Evolutionary conservation across 257 asterid species (phyloP), one percentile per base, ranked within the genome.

Genomic region (Anisodus acutangulus): DNA sequence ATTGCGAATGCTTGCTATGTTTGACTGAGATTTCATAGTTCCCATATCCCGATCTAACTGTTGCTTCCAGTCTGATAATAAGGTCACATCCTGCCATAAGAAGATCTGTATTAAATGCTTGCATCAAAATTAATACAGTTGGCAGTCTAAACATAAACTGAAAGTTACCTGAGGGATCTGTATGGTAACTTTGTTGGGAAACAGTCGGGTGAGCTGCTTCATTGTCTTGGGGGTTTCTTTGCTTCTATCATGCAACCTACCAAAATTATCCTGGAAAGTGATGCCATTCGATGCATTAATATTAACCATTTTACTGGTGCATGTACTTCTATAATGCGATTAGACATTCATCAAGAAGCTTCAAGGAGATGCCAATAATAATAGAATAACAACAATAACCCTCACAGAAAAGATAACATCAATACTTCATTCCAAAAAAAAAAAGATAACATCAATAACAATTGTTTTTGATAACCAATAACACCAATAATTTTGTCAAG

Each of bases 141-240:
- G 53, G 49, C 26, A 19, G 79, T 49, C 84, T 49, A 82, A 83
- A 72, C 64, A 51, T n/a, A 37, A n/a, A 12, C 85, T 78, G 71
- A 12, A 82, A 70, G 79, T 88, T 88, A 95, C 98, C 97, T 94
- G 99, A 70, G 99, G 99, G 83, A 91, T 89, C 90, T 93, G 98
- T 86, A 95, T 91, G 69, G 93, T 86, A 72, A 95, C 95, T 95
- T 94, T 95, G 91, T 95, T 95, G 26, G 97, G 99, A 84, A 95
- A 95, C 87, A 95, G 95, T 16, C 97, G 97, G 83, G 87, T 88
- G 83, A 95, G 94, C 87, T 92, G 97, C 92, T 94, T 94, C 93
- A 89, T 83, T 82, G 93, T 88, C 91, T 95, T 95, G 64, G 97
- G 94, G 63, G 92, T 91, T 90, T 95, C 98, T 89, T 95, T 95